phyloP scores from a whole-genome alignment of 176 grass and related monocot genomes.

The Stipa capillata region DNA sequence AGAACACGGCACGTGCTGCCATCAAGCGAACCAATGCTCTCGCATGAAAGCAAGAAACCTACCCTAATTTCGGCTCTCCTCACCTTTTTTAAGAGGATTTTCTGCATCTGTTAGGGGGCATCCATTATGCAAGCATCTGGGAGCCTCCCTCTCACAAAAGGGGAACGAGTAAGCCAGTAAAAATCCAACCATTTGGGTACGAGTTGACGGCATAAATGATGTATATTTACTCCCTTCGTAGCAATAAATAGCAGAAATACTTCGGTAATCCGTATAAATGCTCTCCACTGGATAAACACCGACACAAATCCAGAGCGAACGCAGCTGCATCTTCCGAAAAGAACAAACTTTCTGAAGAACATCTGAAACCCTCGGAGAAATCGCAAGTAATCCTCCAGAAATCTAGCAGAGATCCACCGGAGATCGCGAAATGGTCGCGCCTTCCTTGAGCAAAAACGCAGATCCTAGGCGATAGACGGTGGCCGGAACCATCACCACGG shows the following conservation, averaged over 20 bases:
- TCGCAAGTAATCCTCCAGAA: background rate
- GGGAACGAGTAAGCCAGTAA: background rate
- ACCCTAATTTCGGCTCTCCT: background rate
- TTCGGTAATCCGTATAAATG: background rate
- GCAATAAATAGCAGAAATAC: background rate
- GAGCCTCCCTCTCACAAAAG: background rate
- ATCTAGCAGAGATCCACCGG: background rate
- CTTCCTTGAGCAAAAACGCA: background rate
- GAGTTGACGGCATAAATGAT: background rate
- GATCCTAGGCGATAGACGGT: background rate
- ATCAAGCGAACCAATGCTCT: background rate
- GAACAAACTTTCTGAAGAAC: background rate
- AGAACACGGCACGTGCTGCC: background rate
- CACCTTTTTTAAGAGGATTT: no score
- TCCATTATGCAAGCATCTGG: background rate
- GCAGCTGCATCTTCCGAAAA: background rate
- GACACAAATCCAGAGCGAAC: background rate
- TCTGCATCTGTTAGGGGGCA: background rate
- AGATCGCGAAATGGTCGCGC: background rate
- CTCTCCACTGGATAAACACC: background rate
- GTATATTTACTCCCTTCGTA: no score
- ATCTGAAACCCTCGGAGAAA: background rate
- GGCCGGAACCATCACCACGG: background rate
- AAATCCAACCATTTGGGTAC: no score
- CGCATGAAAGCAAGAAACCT: background rate